Base-by-base conservation (phyloP, 345 rosid genomes). In the Excoecaria cochinchinensis region DNA sequence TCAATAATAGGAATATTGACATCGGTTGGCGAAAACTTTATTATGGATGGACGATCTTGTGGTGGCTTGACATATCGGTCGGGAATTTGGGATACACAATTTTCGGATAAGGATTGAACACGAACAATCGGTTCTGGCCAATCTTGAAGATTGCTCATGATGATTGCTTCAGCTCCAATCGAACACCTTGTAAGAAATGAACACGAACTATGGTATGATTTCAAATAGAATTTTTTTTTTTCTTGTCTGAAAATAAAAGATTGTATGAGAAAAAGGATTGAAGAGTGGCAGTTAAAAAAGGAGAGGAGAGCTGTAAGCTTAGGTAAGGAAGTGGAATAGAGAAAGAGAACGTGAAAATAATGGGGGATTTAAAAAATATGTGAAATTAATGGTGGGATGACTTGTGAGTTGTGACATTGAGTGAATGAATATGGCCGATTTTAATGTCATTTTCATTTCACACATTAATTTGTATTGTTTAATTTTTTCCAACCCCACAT, bases 91-190 rank as follows among this genome's bases (percentile, higher is more conserved):
- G 55, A 4, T 8, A 81, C 77, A 71, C 88, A 82, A 66, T 82
- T 82, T 4, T 91, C 91, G 69, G 98, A 91, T 67, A 95, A 81
- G 69, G 96, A 87, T 74, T 93, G 99, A 81, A 95, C 99, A 0
- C 99, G 94, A 73, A 93, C 90, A 13, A 95, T 82, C 6, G 97
- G 99, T 81, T 95, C 99, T 4, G 99, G 98, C 99, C 99, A 95
- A 19, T 88, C 95, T 22, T 87, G 89, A 60, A 84, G 75, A 77
- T 15, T 85, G 82, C 52, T 81, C 89, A 87, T 80, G 66, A 14
- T 46, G 31, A 31, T 31, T 31, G 31, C 31, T 31, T 2, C 31
- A 31, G 1, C 31, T 31, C 31, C 31, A 31, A 31, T 31, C 31
- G 31, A 31, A 31, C 31, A 1, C 31, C 31, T 31, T 31, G 31